phyloP scores from a whole-genome alignment of 192 early-diverging fungal genomes.

The Coemansia furcata region DNA sequence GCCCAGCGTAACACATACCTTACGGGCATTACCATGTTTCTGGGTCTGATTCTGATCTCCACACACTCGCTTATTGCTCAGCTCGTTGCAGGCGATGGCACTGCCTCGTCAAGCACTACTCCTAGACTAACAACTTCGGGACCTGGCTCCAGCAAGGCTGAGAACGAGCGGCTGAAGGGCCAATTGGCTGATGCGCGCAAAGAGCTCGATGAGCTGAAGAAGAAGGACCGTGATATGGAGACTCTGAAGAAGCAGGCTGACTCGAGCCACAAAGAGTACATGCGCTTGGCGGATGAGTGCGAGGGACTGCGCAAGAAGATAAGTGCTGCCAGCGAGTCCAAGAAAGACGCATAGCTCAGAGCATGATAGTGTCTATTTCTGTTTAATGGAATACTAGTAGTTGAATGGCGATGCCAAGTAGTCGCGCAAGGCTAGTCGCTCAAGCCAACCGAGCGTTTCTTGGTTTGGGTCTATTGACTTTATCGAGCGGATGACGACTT shows the following conservation, averaged over 20 bases:
- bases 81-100: constrained; percentile 23
- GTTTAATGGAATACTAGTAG: not conserved
- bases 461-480: constrained; percentile 23
- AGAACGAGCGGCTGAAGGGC: constrained; percentile 33
- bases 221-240: constrained; percentile 46
- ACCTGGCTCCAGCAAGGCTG: constrained; percentile 23
- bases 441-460: constrained; percentile 43
- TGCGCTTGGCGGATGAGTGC: constrained; percentile 51
- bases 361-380: no score
- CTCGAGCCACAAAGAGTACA: constrained; percentile 51
- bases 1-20: constrained; percentile 58
- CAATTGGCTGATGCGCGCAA: constrained; percentile 40
- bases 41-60: constrained; percentile 51
- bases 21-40: constrained; percentile 57
- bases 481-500: constrained; percentile 26
- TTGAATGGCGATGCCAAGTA: constrained; percentile 4
- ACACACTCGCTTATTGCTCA: constrained; percentile 49
- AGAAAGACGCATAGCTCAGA: constrained; percentile 40
- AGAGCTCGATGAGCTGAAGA: constrained; percentile 48
- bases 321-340: constrained; percentile 29
- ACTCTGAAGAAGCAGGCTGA: constrained; percentile 55
- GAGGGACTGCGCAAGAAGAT: constrained; percentile 39
- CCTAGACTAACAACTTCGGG: constrained; percentile 22
- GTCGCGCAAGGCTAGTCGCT: constrained; percentile 35
- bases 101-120: constrained; percentile 2